Conservation (phyloP, 2,329 filamentous ascomycete species). For the Trichoderma brevicompactum region DNA sequence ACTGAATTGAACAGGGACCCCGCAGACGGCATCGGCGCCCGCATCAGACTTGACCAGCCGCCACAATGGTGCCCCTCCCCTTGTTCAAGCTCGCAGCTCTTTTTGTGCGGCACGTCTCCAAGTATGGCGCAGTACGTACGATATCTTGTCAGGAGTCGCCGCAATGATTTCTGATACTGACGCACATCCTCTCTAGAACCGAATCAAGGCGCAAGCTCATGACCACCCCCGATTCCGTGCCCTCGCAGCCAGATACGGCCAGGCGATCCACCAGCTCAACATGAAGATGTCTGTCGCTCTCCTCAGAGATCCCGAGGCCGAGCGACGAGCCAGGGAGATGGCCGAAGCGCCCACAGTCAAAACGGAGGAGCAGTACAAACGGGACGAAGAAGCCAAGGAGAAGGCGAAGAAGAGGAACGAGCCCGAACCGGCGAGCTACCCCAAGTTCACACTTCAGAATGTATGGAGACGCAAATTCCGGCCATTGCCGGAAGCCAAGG, state of each 20-base stretch:
- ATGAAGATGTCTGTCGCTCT: slow-evolving; percentile 66
- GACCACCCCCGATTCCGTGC: slow-evolving; percentile 65
- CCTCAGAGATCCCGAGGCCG: slow-evolving; percentile 61
- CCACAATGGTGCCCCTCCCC: slow-evolving; percentile 65
- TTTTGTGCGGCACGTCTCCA: slow-evolving; percentile 68
- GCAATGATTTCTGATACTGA: neutral
- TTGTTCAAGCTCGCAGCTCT: slow-evolving; percentile 69
- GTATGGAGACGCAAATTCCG: slow-evolving; percentile 67
- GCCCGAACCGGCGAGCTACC: slow-evolving; percentile 13
- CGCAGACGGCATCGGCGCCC: slow-evolving; percentile 4
- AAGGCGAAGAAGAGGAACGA: slow-evolving; percentile 44
- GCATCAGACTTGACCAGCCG: neutral
- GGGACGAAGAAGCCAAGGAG: slow-evolving; percentile 55
- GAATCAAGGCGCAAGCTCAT: slow-evolving; percentile 67
- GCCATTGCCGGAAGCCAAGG: slow-evolving; percentile 65
- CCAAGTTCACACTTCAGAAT: slow-evolving; percentile 46
- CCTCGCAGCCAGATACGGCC: slow-evolving; percentile 65
- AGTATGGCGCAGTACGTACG: slow-evolving; percentile 67
- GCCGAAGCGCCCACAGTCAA: slow-evolving; percentile 68
- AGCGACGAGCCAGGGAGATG: slow-evolving; percentile 63
- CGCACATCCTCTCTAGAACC: slow-evolving; percentile 55
- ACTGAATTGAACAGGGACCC: slow-evolving; percentile 15
- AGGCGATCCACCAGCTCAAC: slow-evolving; percentile 68
- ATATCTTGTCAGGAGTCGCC: neutral
- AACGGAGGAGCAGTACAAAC: slow-evolving; percentile 63